A percentile compares a stretch with the other conserved stretches of the same genome.
Conservation (phyloP, 768 basidiomycete genomes). For the Pisolithus marmoratus region DNA sequence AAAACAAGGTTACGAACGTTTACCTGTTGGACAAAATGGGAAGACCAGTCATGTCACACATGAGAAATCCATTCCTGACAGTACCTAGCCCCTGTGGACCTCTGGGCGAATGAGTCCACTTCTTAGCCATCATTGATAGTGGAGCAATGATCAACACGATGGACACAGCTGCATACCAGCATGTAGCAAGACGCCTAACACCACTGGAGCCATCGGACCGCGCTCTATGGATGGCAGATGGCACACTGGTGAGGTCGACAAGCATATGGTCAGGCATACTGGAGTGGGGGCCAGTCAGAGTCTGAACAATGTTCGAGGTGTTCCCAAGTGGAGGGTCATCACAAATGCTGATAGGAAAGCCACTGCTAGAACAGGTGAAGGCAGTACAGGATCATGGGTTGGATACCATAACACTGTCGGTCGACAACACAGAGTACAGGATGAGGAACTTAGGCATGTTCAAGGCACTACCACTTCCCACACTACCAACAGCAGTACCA, state of each 20-base stretch:
- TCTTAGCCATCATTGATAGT: conserved; percentile 7
- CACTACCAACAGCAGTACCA: too few species aligned
- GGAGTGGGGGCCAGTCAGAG: conserved; percentile 4
- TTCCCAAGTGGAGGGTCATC: conserved; percentile 17
- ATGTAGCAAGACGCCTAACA: neutral
- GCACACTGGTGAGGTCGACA: neutral
- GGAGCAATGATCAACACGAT: conserved; percentile 16
- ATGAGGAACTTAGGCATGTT: too few species aligned
- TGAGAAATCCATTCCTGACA: neutral
- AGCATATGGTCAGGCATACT: conserved; percentile 2
- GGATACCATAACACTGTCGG: neutral
- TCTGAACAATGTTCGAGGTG: conserved; percentile 13
- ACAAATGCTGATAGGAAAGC: conserved; percentile 14
- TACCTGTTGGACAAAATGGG: conserved; percentile 1
- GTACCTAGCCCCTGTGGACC: conserved; percentile 5
- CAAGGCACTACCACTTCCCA: too few species aligned
- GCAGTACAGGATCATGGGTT: conserved; percentile 12
- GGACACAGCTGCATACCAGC: conserved; percentile 2
- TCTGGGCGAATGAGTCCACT: conserved; percentile 6
- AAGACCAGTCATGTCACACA: neutral
- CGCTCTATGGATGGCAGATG: neutral
- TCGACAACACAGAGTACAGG: too few species aligned
- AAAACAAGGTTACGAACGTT: too few species aligned
- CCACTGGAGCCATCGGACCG: neutral
- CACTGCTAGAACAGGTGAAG: conserved; percentile 9